These are phyloP conservation scores for Melanogaster broomeanus DNA, from an alignment of 768 basidiomycete species.

Conservation along the genomic window DNA sequence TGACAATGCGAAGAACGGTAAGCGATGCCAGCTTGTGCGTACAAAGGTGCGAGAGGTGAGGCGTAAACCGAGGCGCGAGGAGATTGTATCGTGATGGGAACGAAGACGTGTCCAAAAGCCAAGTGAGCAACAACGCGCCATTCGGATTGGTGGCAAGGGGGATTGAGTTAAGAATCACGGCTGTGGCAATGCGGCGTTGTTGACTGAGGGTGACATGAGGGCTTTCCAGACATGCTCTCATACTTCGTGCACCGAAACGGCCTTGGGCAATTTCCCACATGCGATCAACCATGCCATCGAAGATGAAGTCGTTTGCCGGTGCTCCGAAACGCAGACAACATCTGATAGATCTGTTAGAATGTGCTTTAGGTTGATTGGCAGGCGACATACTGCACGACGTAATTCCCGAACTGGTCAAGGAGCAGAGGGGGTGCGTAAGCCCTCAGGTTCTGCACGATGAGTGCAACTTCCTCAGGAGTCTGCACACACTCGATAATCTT, in stretches of 20 bases:
- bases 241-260: conserved; percentile 95
- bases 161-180: conserved; percentile 95
- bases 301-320: conserved; percentile 93
- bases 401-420: conserved; percentile 92
- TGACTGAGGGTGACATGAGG: conserved; percentile 85
- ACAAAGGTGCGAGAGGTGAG: conserved; percentile 95
- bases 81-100: conserved; percentile 96
- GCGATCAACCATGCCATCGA: conserved; percentile 96
- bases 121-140: conserved; percentile 92
- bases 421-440: conserved; percentile 93
- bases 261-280: conserved; percentile 99
- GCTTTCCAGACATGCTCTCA: conserved; percentile 95
- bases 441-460: conserved; percentile 84
- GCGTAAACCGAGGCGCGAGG: conserved; percentile 93
- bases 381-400: conserved; percentile 81
- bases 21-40: conserved; percentile 97
- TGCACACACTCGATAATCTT: conserved; percentile 97
- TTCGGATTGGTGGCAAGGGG: conserved; percentile 98
- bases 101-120: conserved; percentile 93
- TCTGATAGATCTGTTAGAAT: conserved; percentile 39
- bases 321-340: conserved; percentile 89
- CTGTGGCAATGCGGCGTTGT: conserved; percentile 92
- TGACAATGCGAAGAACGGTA: conserved; percentile 93
- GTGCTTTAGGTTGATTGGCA: neutral
- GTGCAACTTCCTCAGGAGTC: conserved; percentile 79